Percentiles rank a stretch among this genome's conserved stretches.
These are phyloP conservation scores for Xerophyta viscosa DNA, from an alignment of 106 monocot genomes.

Conservation along the genomic window DNA sequence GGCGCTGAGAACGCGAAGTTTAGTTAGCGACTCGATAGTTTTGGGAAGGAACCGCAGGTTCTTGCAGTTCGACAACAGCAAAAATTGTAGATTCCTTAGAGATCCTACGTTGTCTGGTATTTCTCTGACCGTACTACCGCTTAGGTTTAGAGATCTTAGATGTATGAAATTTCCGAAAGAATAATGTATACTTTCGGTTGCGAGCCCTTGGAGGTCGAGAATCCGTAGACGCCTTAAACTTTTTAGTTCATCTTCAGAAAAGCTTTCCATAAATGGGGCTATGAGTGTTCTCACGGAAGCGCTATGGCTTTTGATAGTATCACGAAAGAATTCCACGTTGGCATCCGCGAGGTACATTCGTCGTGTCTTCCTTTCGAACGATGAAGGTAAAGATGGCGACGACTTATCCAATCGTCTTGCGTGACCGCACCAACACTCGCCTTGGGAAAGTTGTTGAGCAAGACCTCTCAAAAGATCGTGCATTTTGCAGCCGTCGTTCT, in stretches of 20 bases:
- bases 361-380: background rate
- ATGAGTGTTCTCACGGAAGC: slow-evolving; percentile 2
- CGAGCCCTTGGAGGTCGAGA: slow-evolving; percentile 14
- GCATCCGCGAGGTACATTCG: background rate
- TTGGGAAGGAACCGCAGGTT: slow-evolving; percentile 12
- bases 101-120: slow-evolving; percentile 23
- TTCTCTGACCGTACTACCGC: slow-evolving; percentile 7
- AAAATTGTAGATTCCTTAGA: slow-evolving; percentile 18
- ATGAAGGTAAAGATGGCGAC: background rate
- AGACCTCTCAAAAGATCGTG: slow-evolving; percentile 24
- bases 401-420: background rate
- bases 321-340: background rate
- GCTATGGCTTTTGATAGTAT: background rate
- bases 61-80: slow-evolving; percentile 15
- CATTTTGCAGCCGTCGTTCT: slow-evolving; percentile 11
- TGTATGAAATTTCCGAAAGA: slow-evolving; percentile 17
- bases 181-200: slow-evolving; percentile 14
- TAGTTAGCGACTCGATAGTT: slow-evolving; percentile 8
- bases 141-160: slow-evolving; percentile 27
- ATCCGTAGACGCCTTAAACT: slow-evolving; percentile 16
- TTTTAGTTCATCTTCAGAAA: background rate
- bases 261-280: too few species aligned
- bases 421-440: slow-evolving; percentile 12
- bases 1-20: slow-evolving; percentile 13
- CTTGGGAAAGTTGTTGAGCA: slow-evolving; percentile 8